A percentile compares a stretch with the other conserved stretches of the same genome.
Evolutionary conservation across 345 rosid genomes (phyloP).

Genomic region (Kandelia obovata): DNA sequence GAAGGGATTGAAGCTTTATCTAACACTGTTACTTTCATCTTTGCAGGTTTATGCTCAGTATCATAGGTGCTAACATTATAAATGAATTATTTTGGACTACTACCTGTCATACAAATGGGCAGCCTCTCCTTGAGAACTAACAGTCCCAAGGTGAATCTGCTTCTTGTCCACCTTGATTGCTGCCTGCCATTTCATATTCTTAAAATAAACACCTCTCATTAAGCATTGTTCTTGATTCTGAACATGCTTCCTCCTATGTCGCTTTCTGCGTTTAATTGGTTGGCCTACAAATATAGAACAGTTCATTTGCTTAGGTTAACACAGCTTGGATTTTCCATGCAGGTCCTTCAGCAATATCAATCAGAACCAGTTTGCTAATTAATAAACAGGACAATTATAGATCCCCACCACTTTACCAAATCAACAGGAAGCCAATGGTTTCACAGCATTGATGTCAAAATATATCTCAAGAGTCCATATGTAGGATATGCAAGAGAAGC

Average conservation of each 20-base stretch:
- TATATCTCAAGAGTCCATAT: no score
- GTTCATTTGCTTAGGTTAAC: background rate
- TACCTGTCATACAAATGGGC: constrained; percentile 94
- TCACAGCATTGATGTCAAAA: no score
- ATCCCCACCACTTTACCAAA: no score
- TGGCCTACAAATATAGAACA: constrained; percentile 42
- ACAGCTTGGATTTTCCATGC: background rate
- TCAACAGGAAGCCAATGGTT: no score
- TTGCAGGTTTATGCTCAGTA: background rate
- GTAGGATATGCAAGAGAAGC: no score
- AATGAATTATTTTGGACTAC: constrained; percentile 1
- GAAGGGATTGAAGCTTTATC: no score
- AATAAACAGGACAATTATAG: no score
- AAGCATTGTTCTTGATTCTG: constrained; percentile 89
- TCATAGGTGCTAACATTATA: background rate
- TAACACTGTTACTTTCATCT: no score
- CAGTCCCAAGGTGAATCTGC: constrained; percentile 94
- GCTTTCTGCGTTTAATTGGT: constrained; percentile 85
- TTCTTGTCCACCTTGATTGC: constrained; percentile 96
- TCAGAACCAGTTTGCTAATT: background rate
- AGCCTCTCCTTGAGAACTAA: constrained; percentile 90
- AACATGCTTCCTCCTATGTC: constrained; percentile 76
- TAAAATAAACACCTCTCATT: constrained; percentile 97
- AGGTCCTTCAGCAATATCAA: background rate
- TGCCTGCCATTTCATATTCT: constrained; percentile 99